Evolutionary conservation across 1,284 basidiomycete genomes (phyloP).

Genomic region (Cutaneotrichosporon sp.): DNA sequence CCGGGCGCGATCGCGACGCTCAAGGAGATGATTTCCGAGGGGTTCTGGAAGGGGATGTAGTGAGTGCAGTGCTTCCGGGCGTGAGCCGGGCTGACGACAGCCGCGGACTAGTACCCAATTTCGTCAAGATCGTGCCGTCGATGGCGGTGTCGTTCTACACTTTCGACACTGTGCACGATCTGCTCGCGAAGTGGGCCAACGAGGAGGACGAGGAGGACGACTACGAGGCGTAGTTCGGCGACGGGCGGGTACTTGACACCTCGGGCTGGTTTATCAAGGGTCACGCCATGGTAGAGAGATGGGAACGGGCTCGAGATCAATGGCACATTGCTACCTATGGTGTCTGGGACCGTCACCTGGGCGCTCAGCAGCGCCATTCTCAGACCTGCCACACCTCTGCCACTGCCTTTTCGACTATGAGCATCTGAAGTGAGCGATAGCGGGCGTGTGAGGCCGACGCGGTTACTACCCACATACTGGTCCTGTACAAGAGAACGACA

Average conservation of each 20-base stretch:
- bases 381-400: too few species aligned
- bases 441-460: too few species aligned
- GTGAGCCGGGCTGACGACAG: constrained; percentile 42
- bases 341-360: too few species aligned
- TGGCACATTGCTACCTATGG: too few species aligned
- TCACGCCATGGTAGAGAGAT: neutral
- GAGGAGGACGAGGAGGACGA: constrained; percentile 19
- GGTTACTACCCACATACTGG: too few species aligned
- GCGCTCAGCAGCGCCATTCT: too few species aligned
- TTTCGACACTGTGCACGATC: constrained; percentile 48
- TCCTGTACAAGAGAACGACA: too few species aligned
- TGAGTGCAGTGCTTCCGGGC: constrained; percentile 29
- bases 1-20: constrained; percentile 71
- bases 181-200: constrained; percentile 23
- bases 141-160: constrained; percentile 68
- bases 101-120: constrained; percentile 84
- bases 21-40: constrained; percentile 67
- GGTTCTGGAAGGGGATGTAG: constrained; percentile 53
- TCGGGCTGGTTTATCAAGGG: too few species aligned
- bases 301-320: neutral
- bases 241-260: too few species aligned
- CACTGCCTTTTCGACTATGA: too few species aligned
- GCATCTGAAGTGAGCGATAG: too few species aligned
- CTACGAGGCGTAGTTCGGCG: constrained; percentile 1
- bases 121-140: constrained; percentile 79